Evolutionary conservation across 2,329 filamentous ascomycete genomes (phyloP).

Genomic region (Pseudocercospora crystallina): DNA sequence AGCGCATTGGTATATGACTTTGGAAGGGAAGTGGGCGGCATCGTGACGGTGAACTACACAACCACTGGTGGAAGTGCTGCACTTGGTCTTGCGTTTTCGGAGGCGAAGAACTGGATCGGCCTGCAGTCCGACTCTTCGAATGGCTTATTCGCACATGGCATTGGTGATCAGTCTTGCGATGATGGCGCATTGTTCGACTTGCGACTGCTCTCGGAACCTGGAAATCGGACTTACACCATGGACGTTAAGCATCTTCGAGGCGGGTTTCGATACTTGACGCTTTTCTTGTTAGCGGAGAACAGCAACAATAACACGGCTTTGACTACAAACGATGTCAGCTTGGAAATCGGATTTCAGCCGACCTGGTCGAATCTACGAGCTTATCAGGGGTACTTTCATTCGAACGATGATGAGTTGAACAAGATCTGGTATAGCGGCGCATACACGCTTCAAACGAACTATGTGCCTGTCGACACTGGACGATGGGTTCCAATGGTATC

Average conservation of each 20-base stretch:
- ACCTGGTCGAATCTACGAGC: slow-evolving; percentile 48
- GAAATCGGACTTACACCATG: slow-evolving; percentile 43
- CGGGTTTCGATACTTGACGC: slow-evolving; percentile 55
- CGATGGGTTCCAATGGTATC: slow-evolving; percentile 27
- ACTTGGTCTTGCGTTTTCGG: slow-evolving; percentile 43
- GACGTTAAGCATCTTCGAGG: slow-evolving; percentile 49
- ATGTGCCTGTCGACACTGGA: slow-evolving; percentile 36
- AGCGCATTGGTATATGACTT: slow-evolving; percentile 60
- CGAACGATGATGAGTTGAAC: slow-evolving; percentile 50
- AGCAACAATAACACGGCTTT: slow-evolving; percentile 33
- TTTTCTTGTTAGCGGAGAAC: slow-evolving; percentile 43
- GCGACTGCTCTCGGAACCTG: slow-evolving; percentile 35
- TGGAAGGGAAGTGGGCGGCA: slow-evolving; percentile 58
- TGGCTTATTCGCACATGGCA: slow-evolving; percentile 35
- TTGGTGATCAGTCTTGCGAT: slow-evolving; percentile 30
- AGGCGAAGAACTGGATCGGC: slow-evolving; percentile 45
- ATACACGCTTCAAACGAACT: slow-evolving; percentile 42
- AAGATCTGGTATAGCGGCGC: slow-evolving; percentile 58
- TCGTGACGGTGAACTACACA: slow-evolving; percentile 53
- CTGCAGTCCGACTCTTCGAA: slow-evolving; percentile 46
- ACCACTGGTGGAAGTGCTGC: slow-evolving; percentile 39
- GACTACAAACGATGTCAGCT: slow-evolving; percentile 38
- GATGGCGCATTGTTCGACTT: slow-evolving; percentile 49
- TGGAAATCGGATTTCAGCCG: slow-evolving; percentile 52
- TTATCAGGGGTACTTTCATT: slow-evolving; percentile 39